Base-by-base conservation (phyloP, 352 stramenopile species). In the Phytophthora citricola region DNA sequence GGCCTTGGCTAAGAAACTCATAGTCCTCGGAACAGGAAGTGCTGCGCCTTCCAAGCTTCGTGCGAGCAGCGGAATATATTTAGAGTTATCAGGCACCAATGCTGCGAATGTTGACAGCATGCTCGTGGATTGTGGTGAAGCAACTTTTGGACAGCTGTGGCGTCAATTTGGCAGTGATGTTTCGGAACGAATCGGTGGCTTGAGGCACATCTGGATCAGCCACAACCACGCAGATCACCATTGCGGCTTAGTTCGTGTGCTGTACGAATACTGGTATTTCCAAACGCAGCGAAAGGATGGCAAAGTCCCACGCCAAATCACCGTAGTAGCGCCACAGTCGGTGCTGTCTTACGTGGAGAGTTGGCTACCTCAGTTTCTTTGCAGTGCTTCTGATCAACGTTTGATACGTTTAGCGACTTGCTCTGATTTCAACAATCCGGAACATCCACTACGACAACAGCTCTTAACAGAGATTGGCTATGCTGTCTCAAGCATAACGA, bases 191-290 rank as follows among this genome's bases (percentile, higher is more conserved):
- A 73, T 94, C 11, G 74, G 56, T 54, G 64, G 74, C 0, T 39
- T 98, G 34, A 87, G 91, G 31, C 96, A 94, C 34, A 89, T 98
- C 47, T 99, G 95, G 95, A 98, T 99, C 49, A 98, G 93, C 4
- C 97, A 99, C 67, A 95, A 96, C 34, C 97, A 99, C 66, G 96
- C 97, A 0, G 97, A 99, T 63, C 97, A 99, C 69, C 95, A 99
- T 71, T 93, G 98, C 24, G 97, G 97, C 17, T 68, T 99, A 10
- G 73, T 98, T n/a, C 83, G 92, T 7, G 75, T 99, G 3, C 69
- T 99, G 31, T 69, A 83, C 57, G 79, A 90, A 27, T 91, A 79
- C 26, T 69, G 77, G 22, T 56, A 68, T 12, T 75, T 76, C 40
- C 60, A 75, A 11, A n/a, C n/a, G 41, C 9, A 50, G 43, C 31